A percentile compares a stretch with the other conserved stretches of the same genome.
These are phyloP conservation scores for Tylopilus subfusipes DNA, from an alignment of 768 basidiomycete species.

Conservation along the genomic window DNA sequence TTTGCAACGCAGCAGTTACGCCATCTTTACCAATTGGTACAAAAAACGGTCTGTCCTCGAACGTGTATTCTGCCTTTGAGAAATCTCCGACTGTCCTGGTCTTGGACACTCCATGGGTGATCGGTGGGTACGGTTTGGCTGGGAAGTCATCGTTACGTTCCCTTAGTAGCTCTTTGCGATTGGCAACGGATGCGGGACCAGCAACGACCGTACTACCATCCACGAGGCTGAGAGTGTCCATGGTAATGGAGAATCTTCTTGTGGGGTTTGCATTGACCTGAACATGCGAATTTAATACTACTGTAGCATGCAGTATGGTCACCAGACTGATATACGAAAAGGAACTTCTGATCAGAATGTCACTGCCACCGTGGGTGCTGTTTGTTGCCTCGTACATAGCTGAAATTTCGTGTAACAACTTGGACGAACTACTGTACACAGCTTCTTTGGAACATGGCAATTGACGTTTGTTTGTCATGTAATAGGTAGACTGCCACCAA, in stretches of 20 bases:
- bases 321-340: neutral
- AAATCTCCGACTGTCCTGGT: conserved; percentile 34
- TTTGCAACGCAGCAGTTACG: conserved; percentile 63
- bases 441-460: too few species aligned
- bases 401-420: too few species aligned
- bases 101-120: conserved; percentile 13
- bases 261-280: neutral
- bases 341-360: too few species aligned
- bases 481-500: too few species aligned
- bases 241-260: conserved; percentile 3
- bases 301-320: too few species aligned
- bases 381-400: too few species aligned
- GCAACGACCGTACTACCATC: conserved; percentile 48
- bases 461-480: too few species aligned
- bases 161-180: conserved; percentile 23
- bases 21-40: conserved; percentile 66
- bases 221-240: conserved; percentile 36
- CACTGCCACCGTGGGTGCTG: too few species aligned
- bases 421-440: too few species aligned
- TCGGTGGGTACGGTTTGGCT: conserved; percentile 16
- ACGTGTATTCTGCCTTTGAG: conserved; percentile 45
- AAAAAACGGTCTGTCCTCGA: conserved; percentile 66
- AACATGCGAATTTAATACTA: neutral
- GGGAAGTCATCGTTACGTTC: conserved; percentile 21
- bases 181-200: conserved; percentile 28